A percentile compares a stretch with the other conserved stretches of the same genome.
Conservation (phyloP, 2,329 filamentous ascomycete species). For the Aureobasidium zeae region DNA sequence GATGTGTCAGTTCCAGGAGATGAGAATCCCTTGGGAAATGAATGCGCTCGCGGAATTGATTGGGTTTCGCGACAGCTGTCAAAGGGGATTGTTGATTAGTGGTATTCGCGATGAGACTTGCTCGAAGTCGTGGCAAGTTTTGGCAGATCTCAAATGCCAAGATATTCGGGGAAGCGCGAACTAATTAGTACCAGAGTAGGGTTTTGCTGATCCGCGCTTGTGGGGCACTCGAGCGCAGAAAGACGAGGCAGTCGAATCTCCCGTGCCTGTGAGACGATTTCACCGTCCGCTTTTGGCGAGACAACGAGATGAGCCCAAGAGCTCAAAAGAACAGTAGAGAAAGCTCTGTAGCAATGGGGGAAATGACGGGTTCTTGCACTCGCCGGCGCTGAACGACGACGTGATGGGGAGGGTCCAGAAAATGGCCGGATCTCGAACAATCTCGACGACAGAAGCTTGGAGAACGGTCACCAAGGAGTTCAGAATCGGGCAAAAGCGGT, state of each 20-base stretch:
- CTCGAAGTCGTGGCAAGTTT: conserved; percentile 13
- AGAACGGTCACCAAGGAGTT: background rate
- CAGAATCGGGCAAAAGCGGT: conserved; percentile 1
- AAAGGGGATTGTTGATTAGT: conserved; percentile 5
- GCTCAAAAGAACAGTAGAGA: background rate
- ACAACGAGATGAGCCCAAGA: background rate
- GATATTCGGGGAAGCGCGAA: background rate
- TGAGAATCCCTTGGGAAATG: background rate
- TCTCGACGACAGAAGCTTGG: conserved; percentile 1
- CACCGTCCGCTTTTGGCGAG: conserved; percentile 4
- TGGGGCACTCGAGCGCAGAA: background rate
- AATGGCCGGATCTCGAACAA: conserved; percentile 12
- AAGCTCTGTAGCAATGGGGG: background rate
- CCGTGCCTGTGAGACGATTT: conserved; percentile 10
- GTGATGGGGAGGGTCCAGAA: conserved; percentile 1
- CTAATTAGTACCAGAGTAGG: conserved; percentile 3
- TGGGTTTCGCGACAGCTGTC: background rate
- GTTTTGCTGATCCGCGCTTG: conserved; percentile 12
- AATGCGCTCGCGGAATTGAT: background rate
- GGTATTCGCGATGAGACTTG: conserved; percentile 10
- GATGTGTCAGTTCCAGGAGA: too few species aligned
- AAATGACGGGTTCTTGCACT: background rate
- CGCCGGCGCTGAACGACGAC: background rate
- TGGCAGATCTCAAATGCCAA: conserved; percentile 13
- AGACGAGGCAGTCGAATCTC: conserved; percentile 14